phyloP scores from a whole-genome alignment of 2,329 filamentous ascomycete genomes.

The Trichoderma koningii region DNA sequence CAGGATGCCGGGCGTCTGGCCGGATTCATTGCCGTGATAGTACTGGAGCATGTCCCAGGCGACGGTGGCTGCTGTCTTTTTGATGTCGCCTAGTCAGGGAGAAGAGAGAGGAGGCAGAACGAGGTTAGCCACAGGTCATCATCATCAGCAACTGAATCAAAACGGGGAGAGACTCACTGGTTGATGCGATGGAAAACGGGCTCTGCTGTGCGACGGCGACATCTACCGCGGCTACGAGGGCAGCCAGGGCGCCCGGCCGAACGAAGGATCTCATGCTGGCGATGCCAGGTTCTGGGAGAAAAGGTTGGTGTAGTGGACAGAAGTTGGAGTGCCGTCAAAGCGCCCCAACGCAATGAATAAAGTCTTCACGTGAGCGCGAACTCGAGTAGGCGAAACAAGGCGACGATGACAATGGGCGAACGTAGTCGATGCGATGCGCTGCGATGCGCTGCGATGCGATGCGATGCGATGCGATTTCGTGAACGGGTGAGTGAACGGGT shows the following conservation, averaged over 20 bases:
- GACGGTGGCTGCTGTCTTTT: conserved; percentile 42
- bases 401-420: not conserved
- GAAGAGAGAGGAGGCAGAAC: not conserved
- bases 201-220: conserved; percentile 18
- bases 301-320: not conserved
- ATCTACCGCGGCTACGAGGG: conserved; percentile 20
- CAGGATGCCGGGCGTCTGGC: conserved; percentile 50
- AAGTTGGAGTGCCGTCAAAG: not conserved
- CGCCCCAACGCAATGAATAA: not conserved
- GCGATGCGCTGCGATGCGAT: not conserved
- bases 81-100: conserved; percentile 40
- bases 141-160: conserved; percentile 14
- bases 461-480: not conserved
- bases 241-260: conserved; percentile 20
- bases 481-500: not conserved
- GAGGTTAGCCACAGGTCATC: conserved; percentile 1
- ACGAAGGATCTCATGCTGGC: conserved; percentile 17
- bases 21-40: conserved; percentile 50
- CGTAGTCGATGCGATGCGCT: not conserved
- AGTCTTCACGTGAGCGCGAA: conserved; percentile 4
- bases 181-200: conserved; percentile 16
- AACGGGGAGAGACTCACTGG: conserved; percentile 1
- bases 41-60: conserved; percentile 51
- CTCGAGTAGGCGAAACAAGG: not conserved
- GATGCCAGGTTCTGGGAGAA: not conserved